Evolutionary conservation across 768 basidiomycete species (phyloP).

Genomic region (Gelatoporia subvermispora): DNA sequence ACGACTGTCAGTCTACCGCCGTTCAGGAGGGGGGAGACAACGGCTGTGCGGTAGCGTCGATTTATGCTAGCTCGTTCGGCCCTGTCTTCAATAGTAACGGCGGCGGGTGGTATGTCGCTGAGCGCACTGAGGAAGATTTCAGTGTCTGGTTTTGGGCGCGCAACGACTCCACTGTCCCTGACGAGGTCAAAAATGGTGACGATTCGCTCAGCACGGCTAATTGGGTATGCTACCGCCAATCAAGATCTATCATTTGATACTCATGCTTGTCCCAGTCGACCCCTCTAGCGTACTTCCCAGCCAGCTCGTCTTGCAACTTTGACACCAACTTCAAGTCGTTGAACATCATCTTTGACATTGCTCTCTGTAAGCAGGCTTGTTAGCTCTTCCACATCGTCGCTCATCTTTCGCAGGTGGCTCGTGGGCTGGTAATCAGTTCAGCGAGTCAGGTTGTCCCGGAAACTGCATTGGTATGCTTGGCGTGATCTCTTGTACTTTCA

Average conservation of each 20-base stretch:
- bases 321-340: slow-evolving; percentile 28
- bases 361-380: not conserved
- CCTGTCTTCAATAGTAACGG: slow-evolving; percentile 31
- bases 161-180: slow-evolving; percentile 18
- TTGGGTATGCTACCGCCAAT: slow-evolving; percentile 25
- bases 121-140: slow-evolving; percentile 29
- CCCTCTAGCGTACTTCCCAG: slow-evolving; percentile 30
- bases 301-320: slow-evolving; percentile 33
- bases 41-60: slow-evolving; percentile 28
- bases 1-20: slow-evolving; percentile 19
- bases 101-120: slow-evolving; percentile 41
- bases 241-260: slow-evolving; percentile 6
- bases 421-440: slow-evolving; percentile 4
- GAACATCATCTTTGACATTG: slow-evolving; percentile 31
- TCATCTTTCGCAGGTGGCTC: slow-evolving; percentile 1
- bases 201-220: slow-evolving; percentile 17
- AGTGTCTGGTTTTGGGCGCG: slow-evolving; percentile 44
- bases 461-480: slow-evolving; percentile 5
- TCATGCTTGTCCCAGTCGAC: slow-evolving; percentile 29
- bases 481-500: too few relatives aligned
- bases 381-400: not conserved
- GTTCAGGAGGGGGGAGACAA: slow-evolving; percentile 18
- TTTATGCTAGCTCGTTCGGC: slow-evolving; percentile 28
- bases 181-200: slow-evolving; percentile 18
- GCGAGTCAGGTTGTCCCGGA: not conserved